phyloP scores from a whole-genome alignment of 441 rosid species.

The Lepidium campestre region DNA sequence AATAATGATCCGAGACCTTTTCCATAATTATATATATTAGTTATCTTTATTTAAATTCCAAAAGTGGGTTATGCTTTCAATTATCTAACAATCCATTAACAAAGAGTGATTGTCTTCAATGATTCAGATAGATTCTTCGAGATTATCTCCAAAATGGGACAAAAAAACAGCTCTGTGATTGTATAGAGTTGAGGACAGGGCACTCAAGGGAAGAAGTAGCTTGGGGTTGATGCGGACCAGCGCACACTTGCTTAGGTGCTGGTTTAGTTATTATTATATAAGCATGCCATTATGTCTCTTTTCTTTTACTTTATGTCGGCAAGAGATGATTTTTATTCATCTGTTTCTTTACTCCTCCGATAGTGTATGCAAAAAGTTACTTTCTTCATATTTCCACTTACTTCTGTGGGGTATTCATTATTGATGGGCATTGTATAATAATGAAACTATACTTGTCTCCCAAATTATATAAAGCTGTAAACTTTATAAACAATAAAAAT shows the following conservation, averaged over 20 bases:
- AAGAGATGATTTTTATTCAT: slow-evolving; percentile 1
- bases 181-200: neutral
- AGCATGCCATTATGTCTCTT: slow-evolving; percentile 8
- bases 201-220: neutral
- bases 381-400: slow-evolving; percentile 25
- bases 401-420: slow-evolving; percentile 25
- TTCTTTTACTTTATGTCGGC: slow-evolving; percentile 19
- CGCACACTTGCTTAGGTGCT: neutral
- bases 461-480: neutral
- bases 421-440: slow-evolving; percentile 22
- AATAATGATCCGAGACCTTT: neutral
- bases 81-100: neutral
- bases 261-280: neutral
- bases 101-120: neutral
- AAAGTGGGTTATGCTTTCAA: neutral
- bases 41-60: neutral
- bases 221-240: neutral
- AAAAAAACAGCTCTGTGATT: neutral
- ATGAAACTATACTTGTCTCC: slow-evolving; percentile 10
- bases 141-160: no score
- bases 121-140: neutral
- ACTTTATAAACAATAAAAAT: no score
- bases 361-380: slow-evolving; percentile 21
- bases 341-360: slow-evolving; percentile 21
- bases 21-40: neutral